phyloP scores from a whole-genome alignment of 148 eudicot genomes.

The Fagopyrum homotropicum region DNA sequence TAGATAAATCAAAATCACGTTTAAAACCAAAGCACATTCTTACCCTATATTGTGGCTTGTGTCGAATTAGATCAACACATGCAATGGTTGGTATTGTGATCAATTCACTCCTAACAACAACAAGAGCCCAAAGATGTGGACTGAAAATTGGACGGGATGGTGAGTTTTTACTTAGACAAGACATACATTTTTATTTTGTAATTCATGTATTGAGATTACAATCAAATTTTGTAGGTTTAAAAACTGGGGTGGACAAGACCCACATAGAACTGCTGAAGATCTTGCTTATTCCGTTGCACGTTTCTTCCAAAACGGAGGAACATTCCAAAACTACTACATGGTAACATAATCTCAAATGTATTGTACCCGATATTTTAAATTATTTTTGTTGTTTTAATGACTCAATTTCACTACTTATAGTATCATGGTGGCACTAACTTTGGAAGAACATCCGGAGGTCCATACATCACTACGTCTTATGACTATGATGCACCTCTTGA shows the following conservation, averaged over 20 bases:
- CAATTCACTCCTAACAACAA: conserved; percentile 30
- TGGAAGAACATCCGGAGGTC: conserved; percentile 41
- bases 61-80: conserved; percentile 36
- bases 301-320: conserved; percentile 34
- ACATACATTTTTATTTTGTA: no score
- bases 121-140: conserved; percentile 56
- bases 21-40: no score
- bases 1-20: not conserved
- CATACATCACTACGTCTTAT: conserved; percentile 40
- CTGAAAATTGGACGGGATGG: conserved; percentile 68
- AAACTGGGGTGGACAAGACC: conserved; percentile 29
- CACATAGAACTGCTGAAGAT: conserved; percentile 36
- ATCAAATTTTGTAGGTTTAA: conserved; percentile 18
- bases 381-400: not conserved
- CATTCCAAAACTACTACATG: conserved; percentile 36
- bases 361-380: not conserved
- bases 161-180: conserved; percentile 14
- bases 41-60: not conserved
- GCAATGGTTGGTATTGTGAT: conserved; percentile 52
- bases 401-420: conserved; percentile 11
- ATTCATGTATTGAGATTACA: no score
- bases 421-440: conserved; percentile 59
- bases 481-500: conserved; percentile 47
- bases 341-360: conserved; percentile 7
- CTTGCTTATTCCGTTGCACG: conserved; percentile 30